Evolutionary conservation across 345 rosid genomes (phyloP).

Genomic region (Rhodamnia rubescens): DNA sequence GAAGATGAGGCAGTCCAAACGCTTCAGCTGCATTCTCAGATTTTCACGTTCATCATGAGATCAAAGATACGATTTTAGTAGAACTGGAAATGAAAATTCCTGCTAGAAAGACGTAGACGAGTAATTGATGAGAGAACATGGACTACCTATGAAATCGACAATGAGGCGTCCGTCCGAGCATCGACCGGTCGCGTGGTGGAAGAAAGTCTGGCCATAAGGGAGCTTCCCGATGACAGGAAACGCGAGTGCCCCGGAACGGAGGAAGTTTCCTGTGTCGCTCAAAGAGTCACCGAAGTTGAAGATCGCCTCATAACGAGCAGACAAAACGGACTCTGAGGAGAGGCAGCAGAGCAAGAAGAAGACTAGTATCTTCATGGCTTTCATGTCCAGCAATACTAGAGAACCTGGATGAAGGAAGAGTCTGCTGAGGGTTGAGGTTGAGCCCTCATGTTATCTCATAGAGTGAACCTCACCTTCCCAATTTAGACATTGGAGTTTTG

Average conservation of each 20-base stretch:
- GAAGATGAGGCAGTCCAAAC: background rate
- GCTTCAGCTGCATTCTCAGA: background rate
- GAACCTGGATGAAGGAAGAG: background rate
- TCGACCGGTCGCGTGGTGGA: constrained; percentile 35
- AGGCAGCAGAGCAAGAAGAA: background rate
- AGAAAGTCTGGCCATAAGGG: constrained; percentile 51
- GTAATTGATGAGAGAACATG: background rate
- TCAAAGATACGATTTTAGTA: constrained; percentile 31
- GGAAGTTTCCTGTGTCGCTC: background rate
- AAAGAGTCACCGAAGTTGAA: background rate
- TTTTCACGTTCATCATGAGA: constrained; percentile 16
- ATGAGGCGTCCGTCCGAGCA: background rate
- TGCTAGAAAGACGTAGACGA: background rate
- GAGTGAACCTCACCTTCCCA: background rate
- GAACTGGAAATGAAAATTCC: background rate
- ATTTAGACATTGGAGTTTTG: background rate
- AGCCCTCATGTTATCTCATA: background rate
- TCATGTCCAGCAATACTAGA: background rate
- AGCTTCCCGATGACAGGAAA: constrained; percentile 7
- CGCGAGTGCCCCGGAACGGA: background rate
- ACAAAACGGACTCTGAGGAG: background rate
- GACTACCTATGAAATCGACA: constrained; percentile 24
- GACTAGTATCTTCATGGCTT: background rate
- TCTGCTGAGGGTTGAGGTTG: background rate
- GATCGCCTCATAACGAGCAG: background rate